Conservation (phyloP, 208 protist species). For the Leptomonas pyrrhocoris region DNA sequence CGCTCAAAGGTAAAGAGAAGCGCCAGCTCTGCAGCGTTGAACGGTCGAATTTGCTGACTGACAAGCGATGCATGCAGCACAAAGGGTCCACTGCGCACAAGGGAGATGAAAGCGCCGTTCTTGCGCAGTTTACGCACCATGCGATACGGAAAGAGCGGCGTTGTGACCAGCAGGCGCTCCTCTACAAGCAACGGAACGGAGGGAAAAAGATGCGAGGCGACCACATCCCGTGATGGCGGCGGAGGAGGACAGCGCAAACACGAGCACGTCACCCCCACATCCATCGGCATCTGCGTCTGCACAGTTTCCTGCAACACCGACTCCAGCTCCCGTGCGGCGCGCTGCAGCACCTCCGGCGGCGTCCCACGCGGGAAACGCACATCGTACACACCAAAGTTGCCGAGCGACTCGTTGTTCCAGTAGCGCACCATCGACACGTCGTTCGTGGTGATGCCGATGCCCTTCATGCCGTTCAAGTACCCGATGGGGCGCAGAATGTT, state of each 20-base stretch:
- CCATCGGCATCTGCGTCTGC: conserved; percentile 37
- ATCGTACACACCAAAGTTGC: conserved; percentile 87
- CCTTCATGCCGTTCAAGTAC: conserved; percentile 80
- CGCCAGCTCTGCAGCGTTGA: conserved; percentile 66
- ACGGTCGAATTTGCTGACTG: conserved; percentile 38
- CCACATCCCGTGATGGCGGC: conserved; percentile 11
- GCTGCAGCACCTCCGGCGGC: conserved; percentile 54
- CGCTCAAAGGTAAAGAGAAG: conserved; percentile 88
- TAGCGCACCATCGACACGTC: conserved; percentile 86
- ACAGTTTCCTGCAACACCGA: conserved; percentile 35
- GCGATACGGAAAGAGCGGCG: conserved; percentile 80
- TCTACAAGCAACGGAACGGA: conserved; percentile 22
- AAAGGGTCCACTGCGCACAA: conserved; percentile 81
- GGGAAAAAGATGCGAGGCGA: conserved; percentile 20
- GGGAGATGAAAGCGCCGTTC: conserved; percentile 52
- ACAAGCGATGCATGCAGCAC: conserved; percentile 45
- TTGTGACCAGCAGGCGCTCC: conserved; percentile 65
- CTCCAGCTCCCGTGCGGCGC: conserved; percentile 37
- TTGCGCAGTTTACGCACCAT: conserved; percentile 53
- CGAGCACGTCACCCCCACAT: conserved; percentile 57
- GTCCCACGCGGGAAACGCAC: conserved; percentile 75
- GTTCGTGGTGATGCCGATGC: conserved; percentile 76
- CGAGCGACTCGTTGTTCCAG: conserved; percentile 90
- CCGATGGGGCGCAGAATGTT: conserved; percentile 85
- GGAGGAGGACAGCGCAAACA: conserved; percentile 38